Base-by-base conservation (phyloP, 768 basidiomycete species). In the Pulveroboletus sp. region DNA sequence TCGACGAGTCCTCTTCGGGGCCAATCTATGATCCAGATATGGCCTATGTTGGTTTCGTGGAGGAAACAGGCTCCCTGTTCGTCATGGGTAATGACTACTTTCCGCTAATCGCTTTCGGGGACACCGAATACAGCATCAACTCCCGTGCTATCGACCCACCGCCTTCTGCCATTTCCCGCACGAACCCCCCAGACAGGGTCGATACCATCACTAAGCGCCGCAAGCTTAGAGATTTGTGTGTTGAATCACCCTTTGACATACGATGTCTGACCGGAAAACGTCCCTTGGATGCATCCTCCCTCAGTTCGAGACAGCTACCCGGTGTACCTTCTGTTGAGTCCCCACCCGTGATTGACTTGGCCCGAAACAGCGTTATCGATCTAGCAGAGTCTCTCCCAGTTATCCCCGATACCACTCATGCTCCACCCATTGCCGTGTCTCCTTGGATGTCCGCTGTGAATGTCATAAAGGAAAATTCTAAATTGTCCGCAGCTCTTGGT, bases 1-100 rank as follows among this genome's bases (percentile, higher is more conserved):
- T 67, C 28, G 74, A 75, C 49, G 49, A 69, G 26, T 53, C 63
- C 21, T 54, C 62, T 15, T 55, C 64, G 61, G 39, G 65, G n/a
- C 70, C 80, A n/a, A 68, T 69, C 6, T 67, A 69, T 27, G 65
- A 70, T 8, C 68, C 71, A 6, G 77, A 84, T 27, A 76, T 80
- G 0, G 92, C 92, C 1, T 96, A 87, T 63, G 82, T 97, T 17
- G 93, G 93, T 3, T 70, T 88, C 15, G 77, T 93, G 14, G 77
- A 81, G 40, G 81, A 84, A 61, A 80, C 78, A 0, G 82, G 78
- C 3, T 87, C 86, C 37, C 74, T 96, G 2, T 95, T 83, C 58
- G 93, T 89, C 17, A 86, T 97, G 81, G 88, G 87, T 55, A 85
- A 89, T 0, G 74, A 78, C 10, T 78, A 78, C 8, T 97, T 80